Evolutionary conservation across 768 basidiomycete species (phyloP).

Genomic region (Megacollybia marginata): DNA sequence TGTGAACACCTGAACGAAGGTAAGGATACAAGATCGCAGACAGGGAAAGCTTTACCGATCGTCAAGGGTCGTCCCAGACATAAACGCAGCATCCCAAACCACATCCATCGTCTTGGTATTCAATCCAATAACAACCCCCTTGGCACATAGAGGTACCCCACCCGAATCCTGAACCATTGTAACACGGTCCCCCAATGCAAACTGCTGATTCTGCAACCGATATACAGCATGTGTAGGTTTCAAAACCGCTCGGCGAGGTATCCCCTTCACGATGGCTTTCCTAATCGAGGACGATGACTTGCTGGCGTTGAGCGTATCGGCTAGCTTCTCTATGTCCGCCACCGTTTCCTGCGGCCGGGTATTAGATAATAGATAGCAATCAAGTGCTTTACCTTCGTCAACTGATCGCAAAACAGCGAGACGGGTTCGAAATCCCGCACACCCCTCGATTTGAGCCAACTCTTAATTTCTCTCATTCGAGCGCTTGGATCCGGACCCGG

Average conservation of each 20-base stretch:
- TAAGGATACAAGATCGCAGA: constrained; percentile 1
- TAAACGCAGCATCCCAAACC: constrained; percentile 93
- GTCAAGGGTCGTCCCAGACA: constrained; percentile 82
- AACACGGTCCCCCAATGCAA: constrained; percentile 86
- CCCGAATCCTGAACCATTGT: constrained; percentile 96
- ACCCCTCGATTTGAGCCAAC: constrained; percentile 83
- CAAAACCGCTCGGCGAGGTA: constrained; percentile 87
- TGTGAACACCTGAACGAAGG: constrained; percentile 64
- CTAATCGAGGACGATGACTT: constrained; percentile 65
- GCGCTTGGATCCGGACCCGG: constrained; percentile 54
- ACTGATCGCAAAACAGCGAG: constrained; percentile 84
- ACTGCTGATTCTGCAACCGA: constrained; percentile 83
- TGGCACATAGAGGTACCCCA: constrained; percentile 81
- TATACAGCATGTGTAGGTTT: constrained; percentile 89
- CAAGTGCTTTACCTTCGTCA: constrained; percentile 61
- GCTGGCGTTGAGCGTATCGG: constrained; percentile 56
- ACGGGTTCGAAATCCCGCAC: constrained; percentile 90
- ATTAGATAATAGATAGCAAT: constrained; percentile 1
- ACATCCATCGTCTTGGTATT: constrained; percentile 87
- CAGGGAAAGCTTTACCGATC: constrained; percentile 48
- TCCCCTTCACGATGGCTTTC: constrained; percentile 88
- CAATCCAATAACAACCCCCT: constrained; percentile 91
- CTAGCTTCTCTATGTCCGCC: constrained; percentile 66
- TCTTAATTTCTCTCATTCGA: constrained; percentile 67
- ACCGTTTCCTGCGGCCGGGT: constrained; percentile 57